Conservation (phyloP, 495 filamentous ascomycete genomes). For the Astrothelium subdiscretum region DNA sequence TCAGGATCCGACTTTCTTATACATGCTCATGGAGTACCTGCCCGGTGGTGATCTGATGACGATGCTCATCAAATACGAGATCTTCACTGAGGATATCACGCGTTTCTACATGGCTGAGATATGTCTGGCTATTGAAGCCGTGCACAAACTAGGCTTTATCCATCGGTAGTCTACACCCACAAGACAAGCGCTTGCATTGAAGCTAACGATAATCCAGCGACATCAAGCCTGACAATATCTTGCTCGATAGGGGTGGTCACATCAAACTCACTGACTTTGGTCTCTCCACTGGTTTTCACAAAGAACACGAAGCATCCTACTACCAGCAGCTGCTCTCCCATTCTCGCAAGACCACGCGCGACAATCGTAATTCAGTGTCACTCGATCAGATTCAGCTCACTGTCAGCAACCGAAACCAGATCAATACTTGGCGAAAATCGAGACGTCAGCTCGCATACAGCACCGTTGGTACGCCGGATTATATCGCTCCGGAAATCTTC, state of each 20-base stretch:
- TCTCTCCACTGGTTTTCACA: slow-evolving; percentile 94
- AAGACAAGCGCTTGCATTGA: background rate
- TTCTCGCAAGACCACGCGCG: slow-evolving; percentile 50
- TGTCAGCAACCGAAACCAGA: slow-evolving; percentile 88
- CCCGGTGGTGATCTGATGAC: slow-evolving; percentile 99
- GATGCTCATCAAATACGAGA: slow-evolving; percentile 99
- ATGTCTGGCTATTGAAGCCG: slow-evolving; percentile 91
- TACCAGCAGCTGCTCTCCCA: slow-evolving; percentile 82
- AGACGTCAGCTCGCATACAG: slow-evolving; percentile 93
- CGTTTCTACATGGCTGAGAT: slow-evolving; percentile 99
- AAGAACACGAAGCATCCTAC: slow-evolving; percentile 94
- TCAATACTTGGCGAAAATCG: slow-evolving; percentile 97
- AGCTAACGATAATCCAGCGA: slow-evolving; percentile 46
- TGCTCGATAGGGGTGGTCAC: slow-evolving; percentile 87
- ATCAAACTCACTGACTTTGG: slow-evolving; percentile 99
- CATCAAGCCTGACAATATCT: slow-evolving; percentile 98
- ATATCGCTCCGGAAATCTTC: slow-evolving; percentile 98
- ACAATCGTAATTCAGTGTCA: slow-evolving; percentile 81
- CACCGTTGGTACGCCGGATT: slow-evolving; percentile 95
- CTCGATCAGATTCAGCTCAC: slow-evolving; percentile 97
- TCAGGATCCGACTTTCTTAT: slow-evolving; percentile 88
- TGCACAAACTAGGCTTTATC: slow-evolving; percentile 96
- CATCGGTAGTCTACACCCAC: slow-evolving; percentile 58
- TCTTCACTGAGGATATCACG: slow-evolving; percentile 97
- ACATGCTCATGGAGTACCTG: slow-evolving; percentile 98